Evolutionary conservation across 345 rosid genomes (phyloP).

Genomic region (Anacardium occidentale): DNA sequence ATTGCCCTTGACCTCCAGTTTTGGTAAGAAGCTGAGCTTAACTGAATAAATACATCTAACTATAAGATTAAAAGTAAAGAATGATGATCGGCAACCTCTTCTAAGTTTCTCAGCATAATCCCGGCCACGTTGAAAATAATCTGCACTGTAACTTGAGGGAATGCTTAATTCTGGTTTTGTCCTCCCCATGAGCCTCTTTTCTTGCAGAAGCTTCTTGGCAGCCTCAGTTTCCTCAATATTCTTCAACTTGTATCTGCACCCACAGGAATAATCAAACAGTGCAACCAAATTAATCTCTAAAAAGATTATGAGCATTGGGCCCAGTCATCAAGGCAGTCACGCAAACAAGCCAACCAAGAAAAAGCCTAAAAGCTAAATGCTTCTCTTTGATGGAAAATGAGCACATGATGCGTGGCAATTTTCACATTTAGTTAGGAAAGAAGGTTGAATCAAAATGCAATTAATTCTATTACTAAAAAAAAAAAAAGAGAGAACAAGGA

Average conservation of each 20-base stretch:
- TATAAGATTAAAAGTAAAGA: neutral
- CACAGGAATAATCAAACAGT: constrained; percentile 18
- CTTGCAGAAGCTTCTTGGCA: constrained; percentile 95
- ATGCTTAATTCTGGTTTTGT: constrained; percentile 70
- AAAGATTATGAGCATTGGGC: neutral
- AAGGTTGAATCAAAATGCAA: constrained; percentile 7
- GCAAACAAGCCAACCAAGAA: constrained; percentile 13
- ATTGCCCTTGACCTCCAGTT: neutral
- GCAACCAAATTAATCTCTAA: neutral
- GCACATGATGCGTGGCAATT: neutral
- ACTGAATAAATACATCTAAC: neutral
- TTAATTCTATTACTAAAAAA: neutral
- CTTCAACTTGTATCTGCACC: constrained; percentile 74
- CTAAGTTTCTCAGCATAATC: constrained; percentile 96
- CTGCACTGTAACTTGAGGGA: constrained; percentile 96
- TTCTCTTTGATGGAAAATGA: neutral
- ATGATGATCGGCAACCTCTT: constrained; percentile 54
- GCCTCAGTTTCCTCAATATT: constrained; percentile 99
- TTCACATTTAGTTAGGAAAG: neutral
- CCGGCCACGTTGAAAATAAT: constrained; percentile 89
- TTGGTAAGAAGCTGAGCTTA: neutral
- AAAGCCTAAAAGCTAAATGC: neutral
- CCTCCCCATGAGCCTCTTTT: constrained; percentile 77
- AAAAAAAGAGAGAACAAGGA: too few relatives aligned
- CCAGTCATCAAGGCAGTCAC: neutral